Base-by-base conservation (phyloP, 2,329 filamentous ascomycete species). In the Dactylellina leptospora region DNA sequence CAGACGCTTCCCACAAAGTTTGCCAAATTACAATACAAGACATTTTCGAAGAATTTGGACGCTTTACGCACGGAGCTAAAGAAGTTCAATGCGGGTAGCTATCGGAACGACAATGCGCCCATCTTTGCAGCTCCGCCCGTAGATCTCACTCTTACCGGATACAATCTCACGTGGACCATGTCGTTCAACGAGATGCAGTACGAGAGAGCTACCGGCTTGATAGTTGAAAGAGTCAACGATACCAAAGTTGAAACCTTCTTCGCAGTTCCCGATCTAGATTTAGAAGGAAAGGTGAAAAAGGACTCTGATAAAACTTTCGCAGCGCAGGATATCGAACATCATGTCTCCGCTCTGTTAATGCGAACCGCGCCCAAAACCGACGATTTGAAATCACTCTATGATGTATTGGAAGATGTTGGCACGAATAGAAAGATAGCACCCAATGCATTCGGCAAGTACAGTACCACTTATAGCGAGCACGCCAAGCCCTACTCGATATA, bases 401-500 rank as follows among this genome's bases (percentile, higher is more conserved):
- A n/a, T n/a, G n/a, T n/a, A n/a, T n/a, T n/a, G n/a, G n/a, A n/a
- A n/a, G n/a, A n/a, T n/a, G n/a, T n/a, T n/a, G n/a, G n/a, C n/a
- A n/a, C n/a, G n/a, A n/a, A n/a, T n/a, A n/a, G n/a, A n/a, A n/a
- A n/a, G n/a, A n/a, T n/a, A n/a, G n/a, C n/a, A n/a, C n/a, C n/a
- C n/a, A n/a, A n/a, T n/a, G n/a, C n/a, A n/a, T n/a, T n/a, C n/a
- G n/a, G n/a, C n/a, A n/a, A n/a, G n/a, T n/a, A n/a, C n/a, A n/a
- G n/a, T n/a, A n/a, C n/a, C n/a, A n/a, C n/a, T 42, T 51, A 51
- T n/a, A 6, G n/a, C 44, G 78, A 78, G 58, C 54, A 71, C 2
- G 18, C 30, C 1, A 40, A 13, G 4, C 76, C 78, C 0, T 76
- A 74, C 45, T 16, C 76, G 0, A 18, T 76, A 4, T 79, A 79